Base-by-base conservation (phyloP, 805 yeast genomes). In the Candida tammaniensis region DNA sequence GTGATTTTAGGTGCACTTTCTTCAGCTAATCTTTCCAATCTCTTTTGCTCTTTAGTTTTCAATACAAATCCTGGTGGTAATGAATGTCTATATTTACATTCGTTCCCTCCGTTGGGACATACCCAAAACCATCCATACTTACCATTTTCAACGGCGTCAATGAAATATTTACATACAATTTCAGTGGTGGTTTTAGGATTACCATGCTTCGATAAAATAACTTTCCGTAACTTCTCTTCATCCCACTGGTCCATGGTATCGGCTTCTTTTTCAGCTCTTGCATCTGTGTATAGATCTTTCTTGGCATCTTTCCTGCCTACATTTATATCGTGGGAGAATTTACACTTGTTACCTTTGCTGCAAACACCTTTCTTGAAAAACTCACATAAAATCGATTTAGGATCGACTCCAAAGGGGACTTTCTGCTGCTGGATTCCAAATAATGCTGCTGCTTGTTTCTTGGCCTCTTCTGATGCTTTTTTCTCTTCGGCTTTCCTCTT, bases 91-190 rank as follows among this genome's bases (percentile, higher is more conserved):
- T 93, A 93, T 70, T 82, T 91, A 76, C 99, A 93, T 41, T 78
- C 82, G 42, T 83, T 78, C 46, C 96, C 97, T 25, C 91, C 89
- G 49, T 86, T 86, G 17, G 98, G 98, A 69, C 98, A 93, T 14
- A 75, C 72, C 98, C 98, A 93, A 64, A 93, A 89, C 98, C 98
- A 93, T 54, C 98, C 98, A 57, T 93, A 93, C 57, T 91, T 91
- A 39, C 91, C 93, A 54, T 88, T 87, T 57, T 93, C 99, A 38
- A 93, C 97, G 0, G 98, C 98, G 40, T 88, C 96, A 46, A 93
- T 86, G 66, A 93, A 94, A 61, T 61, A 78, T 59, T 89, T 93
- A 75, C 99, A 93, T 31, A 93, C 86, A 47, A 76, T 93, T 46
- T 91, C 97, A 0, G 99, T 93, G 10, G 97, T 88, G 8, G 96